Conservation (phyloP, 306 rosid species). For the Quercus mongolica region DNA sequence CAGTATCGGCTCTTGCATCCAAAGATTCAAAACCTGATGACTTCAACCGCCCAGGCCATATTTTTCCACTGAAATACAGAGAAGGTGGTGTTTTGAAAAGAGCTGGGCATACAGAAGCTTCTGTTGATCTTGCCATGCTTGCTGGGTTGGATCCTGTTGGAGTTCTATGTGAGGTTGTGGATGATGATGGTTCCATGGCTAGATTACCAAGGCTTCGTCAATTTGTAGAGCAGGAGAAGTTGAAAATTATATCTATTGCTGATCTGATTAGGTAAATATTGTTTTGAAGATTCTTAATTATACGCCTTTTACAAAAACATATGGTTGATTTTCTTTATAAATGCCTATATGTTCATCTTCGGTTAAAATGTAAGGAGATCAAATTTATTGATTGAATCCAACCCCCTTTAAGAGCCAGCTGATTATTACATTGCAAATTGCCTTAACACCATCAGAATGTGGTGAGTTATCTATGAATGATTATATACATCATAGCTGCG, state of each 20-base stretch:
- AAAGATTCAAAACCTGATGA: slow-evolving; percentile 77
- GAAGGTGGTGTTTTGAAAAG: slow-evolving; percentile 98
- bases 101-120: slow-evolving; percentile 97
- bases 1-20: slow-evolving; percentile 87
- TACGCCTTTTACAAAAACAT: not conserved
- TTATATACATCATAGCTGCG: not conserved
- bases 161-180: slow-evolving; percentile 89
- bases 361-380: not conserved
- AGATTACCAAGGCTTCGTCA: slow-evolving; percentile 84
- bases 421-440: not conserved
- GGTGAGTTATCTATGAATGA: not conserved
- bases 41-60: slow-evolving; percentile 96
- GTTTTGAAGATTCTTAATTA: slow-evolving; percentile 2
- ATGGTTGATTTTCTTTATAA: not conserved
- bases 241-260: slow-evolving; percentile 88
- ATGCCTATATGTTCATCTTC: not conserved
- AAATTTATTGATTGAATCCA: not conserved
- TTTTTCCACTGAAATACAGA: slow-evolving; percentile 84
- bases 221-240: slow-evolving; percentile 63
- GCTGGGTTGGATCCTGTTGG: slow-evolving; percentile 84
- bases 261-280: slow-evolving; percentile 75
- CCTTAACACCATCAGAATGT: not conserved
- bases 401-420: not conserved
- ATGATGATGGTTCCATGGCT: slow-evolving; percentile 99
- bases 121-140: slow-evolving; percentile 83